These are phyloP conservation scores for Panaeolus cyanescens DNA, from an alignment of 768 basidiomycete species.

Conservation along the genomic window DNA sequence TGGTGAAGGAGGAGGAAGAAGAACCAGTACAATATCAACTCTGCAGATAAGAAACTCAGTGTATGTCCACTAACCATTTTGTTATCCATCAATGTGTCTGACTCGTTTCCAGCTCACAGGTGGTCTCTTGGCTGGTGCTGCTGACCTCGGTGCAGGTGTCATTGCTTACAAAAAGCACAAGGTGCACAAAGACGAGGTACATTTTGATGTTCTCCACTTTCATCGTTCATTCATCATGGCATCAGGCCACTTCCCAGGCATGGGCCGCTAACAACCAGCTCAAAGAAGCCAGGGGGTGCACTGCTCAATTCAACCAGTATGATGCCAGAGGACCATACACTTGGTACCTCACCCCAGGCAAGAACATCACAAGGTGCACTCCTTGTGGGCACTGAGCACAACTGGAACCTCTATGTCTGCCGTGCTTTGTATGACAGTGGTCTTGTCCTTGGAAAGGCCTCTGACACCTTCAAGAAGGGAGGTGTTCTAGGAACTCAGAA, in stretches of 20 bases:
- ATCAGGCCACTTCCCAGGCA: constrained; percentile 47
- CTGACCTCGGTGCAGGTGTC: constrained; percentile 50
- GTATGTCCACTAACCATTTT: constrained; percentile 29
- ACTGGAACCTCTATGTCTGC: constrained; percentile 55
- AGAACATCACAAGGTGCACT: constrained; percentile 59
- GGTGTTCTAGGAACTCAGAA: constrained; percentile 63
- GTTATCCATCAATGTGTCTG: not conserved
- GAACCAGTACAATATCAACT: constrained; percentile 33
- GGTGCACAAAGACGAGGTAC: constrained; percentile 58
- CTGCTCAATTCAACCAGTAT: constrained; percentile 44
- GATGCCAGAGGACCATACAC: constrained; percentile 50
- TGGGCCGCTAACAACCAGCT: constrained; percentile 60
- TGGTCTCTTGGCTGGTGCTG: constrained; percentile 57
- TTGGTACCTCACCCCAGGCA: constrained; percentile 66
- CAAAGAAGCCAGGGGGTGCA: constrained; percentile 55
- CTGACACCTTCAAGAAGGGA: constrained; percentile 56
- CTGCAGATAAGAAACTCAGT: constrained; percentile 60
- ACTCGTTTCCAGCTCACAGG: constrained; percentile 64
- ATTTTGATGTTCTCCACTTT: not conserved
- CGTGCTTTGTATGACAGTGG: constrained; percentile 59
- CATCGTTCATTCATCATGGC: not conserved
- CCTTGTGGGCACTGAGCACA: constrained; percentile 54
- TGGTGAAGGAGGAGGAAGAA: constrained; percentile 2
- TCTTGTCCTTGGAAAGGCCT: constrained; percentile 72
- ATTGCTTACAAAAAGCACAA: constrained; percentile 57